These are phyloP conservation scores for Dactylis glomerata DNA, from an alignment of 176 grass and related monocot species.

Conservation along the genomic window DNA sequence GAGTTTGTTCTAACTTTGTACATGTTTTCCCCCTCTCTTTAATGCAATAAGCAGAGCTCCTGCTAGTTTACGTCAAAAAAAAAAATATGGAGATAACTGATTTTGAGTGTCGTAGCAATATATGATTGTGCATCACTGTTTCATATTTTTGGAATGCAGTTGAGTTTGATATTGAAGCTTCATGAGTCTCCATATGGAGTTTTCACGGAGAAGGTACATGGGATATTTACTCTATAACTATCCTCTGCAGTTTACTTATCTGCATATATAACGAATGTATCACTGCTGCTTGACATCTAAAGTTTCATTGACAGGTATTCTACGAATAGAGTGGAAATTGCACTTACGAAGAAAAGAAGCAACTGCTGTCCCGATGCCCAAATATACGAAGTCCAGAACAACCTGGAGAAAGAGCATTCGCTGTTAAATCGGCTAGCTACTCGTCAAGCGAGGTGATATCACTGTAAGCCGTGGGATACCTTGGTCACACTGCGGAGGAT, in stretches of 20 bases:
- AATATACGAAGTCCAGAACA: conserved; percentile 57
- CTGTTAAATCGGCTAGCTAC: neutral
- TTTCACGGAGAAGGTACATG: neutral
- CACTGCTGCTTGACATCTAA: neutral
- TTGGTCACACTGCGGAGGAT: conserved; percentile 43
- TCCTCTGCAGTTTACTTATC: neutral
- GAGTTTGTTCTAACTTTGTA: no score
- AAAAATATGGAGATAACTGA: neutral
- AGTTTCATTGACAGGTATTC: neutral
- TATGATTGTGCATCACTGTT: no score
- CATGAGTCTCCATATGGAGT: neutral
- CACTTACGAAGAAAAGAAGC: conserved; percentile 75
- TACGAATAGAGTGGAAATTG: neutral
- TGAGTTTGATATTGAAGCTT: neutral
- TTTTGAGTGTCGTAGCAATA: no score
- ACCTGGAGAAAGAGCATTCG: conserved; percentile 30
- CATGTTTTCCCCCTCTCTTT: no score
- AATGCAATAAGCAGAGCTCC: no score
- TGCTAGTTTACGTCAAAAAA: no score
- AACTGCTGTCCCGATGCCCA: conserved; percentile 50
- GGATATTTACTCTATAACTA: neutral
- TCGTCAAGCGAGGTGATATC: neutral
- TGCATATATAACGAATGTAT: neutral
- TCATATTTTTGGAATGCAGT: neutral
- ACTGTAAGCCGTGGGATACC: conserved; percentile 1